These are phyloP conservation scores for Sporothrix euskadiensis DNA, from an alignment of 2,329 filamentous ascomycete species.

Conservation along the genomic window DNA sequence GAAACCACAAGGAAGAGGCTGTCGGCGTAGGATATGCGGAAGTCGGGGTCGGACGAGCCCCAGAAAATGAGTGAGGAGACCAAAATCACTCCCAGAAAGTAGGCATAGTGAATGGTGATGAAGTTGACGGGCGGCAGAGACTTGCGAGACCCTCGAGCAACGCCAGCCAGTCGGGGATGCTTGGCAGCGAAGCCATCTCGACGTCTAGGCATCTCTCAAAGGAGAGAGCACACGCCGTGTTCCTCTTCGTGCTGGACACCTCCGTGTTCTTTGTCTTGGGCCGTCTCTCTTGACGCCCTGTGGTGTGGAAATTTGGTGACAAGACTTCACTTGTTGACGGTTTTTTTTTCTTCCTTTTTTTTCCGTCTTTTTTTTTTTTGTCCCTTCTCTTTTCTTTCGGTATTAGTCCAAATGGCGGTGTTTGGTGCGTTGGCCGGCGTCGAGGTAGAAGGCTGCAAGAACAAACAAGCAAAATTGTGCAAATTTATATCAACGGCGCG, in stretches of 20 bases:
- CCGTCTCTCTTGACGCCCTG: background rate
- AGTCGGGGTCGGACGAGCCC: constrained; percentile 52
- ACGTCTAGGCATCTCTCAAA: background rate
- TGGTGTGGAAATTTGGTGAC: background rate
- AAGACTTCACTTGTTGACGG: background rate
- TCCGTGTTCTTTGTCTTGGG: background rate
- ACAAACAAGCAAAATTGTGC: background rate
- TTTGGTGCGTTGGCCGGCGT: background rate
- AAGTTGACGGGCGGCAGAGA: constrained; percentile 55
- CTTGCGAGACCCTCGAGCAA: constrained; percentile 11
- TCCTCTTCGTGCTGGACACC: background rate
- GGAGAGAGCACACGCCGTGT: background rate
- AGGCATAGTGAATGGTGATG: constrained; percentile 65
- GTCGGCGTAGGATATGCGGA: constrained; percentile 61
- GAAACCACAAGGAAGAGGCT: constrained; percentile 64
- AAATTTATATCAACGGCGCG: background rate
- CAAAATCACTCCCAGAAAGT: constrained; percentile 60
- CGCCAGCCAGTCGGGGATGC: constrained; percentile 22
- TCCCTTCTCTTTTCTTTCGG: background rate
- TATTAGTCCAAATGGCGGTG: background rate
- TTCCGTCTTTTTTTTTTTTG: background rate
- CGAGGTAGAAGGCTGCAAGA: background rate
- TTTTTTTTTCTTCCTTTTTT: background rate
- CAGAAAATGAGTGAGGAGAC: constrained; percentile 62
- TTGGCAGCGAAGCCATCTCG: constrained; percentile 30